Conservation (phyloP, 306 rosid species). For the Cucurbita argyrosperma region DNA sequence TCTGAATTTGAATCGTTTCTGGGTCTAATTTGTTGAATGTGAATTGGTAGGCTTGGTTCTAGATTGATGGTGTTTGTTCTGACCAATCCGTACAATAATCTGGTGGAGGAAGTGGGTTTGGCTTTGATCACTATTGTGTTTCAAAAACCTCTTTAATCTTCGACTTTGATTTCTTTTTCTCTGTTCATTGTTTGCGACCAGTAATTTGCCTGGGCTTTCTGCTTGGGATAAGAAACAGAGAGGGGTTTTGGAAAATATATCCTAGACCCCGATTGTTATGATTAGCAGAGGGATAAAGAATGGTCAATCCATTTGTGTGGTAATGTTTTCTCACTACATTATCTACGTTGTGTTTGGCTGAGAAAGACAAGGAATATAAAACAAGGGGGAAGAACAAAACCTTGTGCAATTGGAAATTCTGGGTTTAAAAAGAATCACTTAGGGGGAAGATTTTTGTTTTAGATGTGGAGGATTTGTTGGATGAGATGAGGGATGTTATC, state of each 20-base stretch:
- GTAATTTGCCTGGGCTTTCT: neutral
- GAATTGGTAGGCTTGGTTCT: neutral
- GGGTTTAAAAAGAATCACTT: neutral
- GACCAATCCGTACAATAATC: neutral
- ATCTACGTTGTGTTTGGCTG: neutral
- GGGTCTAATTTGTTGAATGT: neutral
- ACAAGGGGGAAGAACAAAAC: neutral
- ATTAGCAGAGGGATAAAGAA: neutral
- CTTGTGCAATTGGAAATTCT: neutral
- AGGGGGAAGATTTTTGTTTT: neutral
- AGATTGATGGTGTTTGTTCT: neutral
- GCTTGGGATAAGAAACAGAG: neutral
- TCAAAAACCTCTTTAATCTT: neutral
- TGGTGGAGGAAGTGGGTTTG: neutral
- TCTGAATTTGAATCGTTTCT: neutral
- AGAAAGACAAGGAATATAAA: neutral
- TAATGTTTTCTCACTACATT: neutral
- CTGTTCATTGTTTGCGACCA: neutral
- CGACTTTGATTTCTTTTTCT: neutral
- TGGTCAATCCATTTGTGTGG: neutral
- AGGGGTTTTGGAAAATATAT: neutral
- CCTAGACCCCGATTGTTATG: neutral
- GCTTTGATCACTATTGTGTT: neutral
- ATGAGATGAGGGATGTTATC: constrained; percentile 53
- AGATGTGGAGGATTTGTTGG: constrained; percentile 25